Conservation (phyloP, 2,329 filamentous ascomycete genomes). For the Fusarium sublunatum region DNA sequence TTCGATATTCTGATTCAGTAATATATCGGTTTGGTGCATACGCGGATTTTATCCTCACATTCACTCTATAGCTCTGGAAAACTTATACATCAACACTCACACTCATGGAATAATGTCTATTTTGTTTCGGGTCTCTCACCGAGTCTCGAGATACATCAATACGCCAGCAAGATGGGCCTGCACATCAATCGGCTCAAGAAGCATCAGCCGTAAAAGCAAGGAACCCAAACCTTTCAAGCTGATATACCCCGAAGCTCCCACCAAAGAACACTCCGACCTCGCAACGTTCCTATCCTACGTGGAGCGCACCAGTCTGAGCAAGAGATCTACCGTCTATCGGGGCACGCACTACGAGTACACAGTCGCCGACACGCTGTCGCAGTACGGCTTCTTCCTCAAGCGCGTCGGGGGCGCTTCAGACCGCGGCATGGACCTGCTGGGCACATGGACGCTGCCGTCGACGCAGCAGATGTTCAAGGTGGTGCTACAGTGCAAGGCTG, state of each 20-base stretch:
- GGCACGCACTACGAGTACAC: slow-evolving; percentile 85
- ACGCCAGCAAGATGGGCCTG: background rate
- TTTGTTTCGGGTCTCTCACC: slow-evolving; percentile 15
- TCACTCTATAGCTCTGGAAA: background rate
- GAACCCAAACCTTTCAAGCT: slow-evolving; percentile 21
- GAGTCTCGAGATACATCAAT: slow-evolving; percentile 2
- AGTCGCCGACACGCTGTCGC: slow-evolving; percentile 64
- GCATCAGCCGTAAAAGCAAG: slow-evolving; percentile 21
- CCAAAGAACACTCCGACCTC: slow-evolving; percentile 70
- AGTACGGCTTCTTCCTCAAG: slow-evolving; percentile 72
- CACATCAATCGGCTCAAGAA: slow-evolving; percentile 8
- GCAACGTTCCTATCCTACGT: slow-evolving; percentile 74
- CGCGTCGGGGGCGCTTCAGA: slow-evolving; percentile 76
- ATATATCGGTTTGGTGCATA: slow-evolving; percentile 35
- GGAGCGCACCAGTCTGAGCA: slow-evolving; percentile 64
- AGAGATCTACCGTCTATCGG: slow-evolving; percentile 69
- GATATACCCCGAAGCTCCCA: slow-evolving; percentile 59
- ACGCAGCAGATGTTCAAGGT: slow-evolving; percentile 56
- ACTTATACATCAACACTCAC: background rate
- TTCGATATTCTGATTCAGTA: slow-evolving; percentile 8
- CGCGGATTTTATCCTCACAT: background rate
- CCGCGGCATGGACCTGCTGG: slow-evolving; percentile 78
- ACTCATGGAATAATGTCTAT: slow-evolving; percentile 31
- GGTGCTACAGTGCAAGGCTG: slow-evolving; percentile 76
- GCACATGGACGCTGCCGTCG: slow-evolving; percentile 70